These are phyloP conservation scores for Plasmodium falciparum DNA, from an alignment of 169 alveolate genomes.

Conservation along the genomic window DNA sequence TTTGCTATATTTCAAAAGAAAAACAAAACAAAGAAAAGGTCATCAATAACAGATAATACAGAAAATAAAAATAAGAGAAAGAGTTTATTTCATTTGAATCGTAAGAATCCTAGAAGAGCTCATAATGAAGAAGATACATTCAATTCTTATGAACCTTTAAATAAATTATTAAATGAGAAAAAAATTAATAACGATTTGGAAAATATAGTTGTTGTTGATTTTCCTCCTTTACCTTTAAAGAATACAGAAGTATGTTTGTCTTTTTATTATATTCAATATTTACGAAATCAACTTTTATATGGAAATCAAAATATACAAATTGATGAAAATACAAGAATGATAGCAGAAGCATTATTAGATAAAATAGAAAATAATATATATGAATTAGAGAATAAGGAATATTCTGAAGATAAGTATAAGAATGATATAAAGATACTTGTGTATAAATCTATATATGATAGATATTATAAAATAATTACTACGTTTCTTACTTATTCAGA, in stretches of 20 bases:
- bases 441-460: constrained; percentile 69
- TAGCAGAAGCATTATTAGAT: constrained; percentile 65
- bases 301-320: constrained; percentile 66
- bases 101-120: constrained; percentile 71
- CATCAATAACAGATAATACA: constrained; percentile 15
- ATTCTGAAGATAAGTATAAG: constrained; percentile 36
- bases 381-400: constrained; percentile 20
- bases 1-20: constrained; percentile 49
- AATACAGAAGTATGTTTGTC: constrained; percentile 68
- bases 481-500: constrained; percentile 61
- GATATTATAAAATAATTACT: constrained; percentile 63
- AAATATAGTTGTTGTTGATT: constrained; percentile 47
- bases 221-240: constrained; percentile 72
- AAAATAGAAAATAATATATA: constrained; percentile 55
- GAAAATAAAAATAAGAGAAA: constrained; percentile 39
- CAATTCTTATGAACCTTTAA: background rate
- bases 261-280: constrained; percentile 62
- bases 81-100: constrained; percentile 34
- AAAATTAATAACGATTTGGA: constrained; percentile 36
- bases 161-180: background rate
- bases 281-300: constrained; percentile 74
- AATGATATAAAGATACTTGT: constrained; percentile 45
- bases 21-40: constrained; percentile 39
- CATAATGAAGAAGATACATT: constrained; percentile 69
- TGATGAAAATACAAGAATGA: constrained; percentile 71